Conservation (phyloP, 352 stramenopile genomes). For the Pythium vanterpoolii region DNA sequence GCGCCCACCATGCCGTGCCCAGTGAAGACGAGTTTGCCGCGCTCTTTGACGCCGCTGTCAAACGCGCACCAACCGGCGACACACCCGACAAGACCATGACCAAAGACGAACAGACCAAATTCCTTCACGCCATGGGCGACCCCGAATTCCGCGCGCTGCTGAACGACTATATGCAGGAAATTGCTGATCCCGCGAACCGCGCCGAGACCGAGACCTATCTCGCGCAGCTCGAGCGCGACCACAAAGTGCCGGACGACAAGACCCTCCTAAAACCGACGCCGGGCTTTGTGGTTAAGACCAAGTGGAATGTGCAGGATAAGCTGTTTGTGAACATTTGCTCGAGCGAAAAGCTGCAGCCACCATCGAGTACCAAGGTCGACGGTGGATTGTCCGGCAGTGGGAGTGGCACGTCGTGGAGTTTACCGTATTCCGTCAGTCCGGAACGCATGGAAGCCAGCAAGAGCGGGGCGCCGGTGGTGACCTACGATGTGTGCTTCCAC, state of each 20-base stretch:
- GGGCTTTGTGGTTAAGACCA: constrained; percentile 92
- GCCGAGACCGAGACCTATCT: constrained; percentile 91
- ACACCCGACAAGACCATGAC: constrained; percentile 25
- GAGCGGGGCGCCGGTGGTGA: constrained; percentile 49
- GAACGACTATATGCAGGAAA: constrained; percentile 93
- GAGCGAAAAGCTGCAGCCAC: constrained; percentile 77
- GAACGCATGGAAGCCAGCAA: constrained; percentile 90
- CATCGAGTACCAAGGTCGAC: constrained; percentile 49
- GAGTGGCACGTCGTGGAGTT: constrained; percentile 70
- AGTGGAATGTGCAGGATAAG: constrained; percentile 52
- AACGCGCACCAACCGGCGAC: background rate
- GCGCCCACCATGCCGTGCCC: constrained; percentile 11
- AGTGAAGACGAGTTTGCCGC: constrained; percentile 41
- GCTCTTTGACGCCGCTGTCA: constrained; percentile 55
- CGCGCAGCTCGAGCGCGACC: constrained; percentile 83
- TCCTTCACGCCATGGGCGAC: constrained; percentile 89
- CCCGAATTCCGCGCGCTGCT: constrained; percentile 91
- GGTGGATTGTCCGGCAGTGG: constrained; percentile 14
- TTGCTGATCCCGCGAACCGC: constrained; percentile 87
- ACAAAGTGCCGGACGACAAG: constrained; percentile 87
- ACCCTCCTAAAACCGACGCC: constrained; percentile 76
- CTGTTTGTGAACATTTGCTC: constrained; percentile 94
- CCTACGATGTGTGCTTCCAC: constrained; percentile 93
- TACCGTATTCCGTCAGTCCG: constrained; percentile 90
- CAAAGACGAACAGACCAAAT: constrained; percentile 73